Conservation (phyloP, 2,329 filamentous ascomycete genomes). For the Stemphylium vesicarium region DNA sequence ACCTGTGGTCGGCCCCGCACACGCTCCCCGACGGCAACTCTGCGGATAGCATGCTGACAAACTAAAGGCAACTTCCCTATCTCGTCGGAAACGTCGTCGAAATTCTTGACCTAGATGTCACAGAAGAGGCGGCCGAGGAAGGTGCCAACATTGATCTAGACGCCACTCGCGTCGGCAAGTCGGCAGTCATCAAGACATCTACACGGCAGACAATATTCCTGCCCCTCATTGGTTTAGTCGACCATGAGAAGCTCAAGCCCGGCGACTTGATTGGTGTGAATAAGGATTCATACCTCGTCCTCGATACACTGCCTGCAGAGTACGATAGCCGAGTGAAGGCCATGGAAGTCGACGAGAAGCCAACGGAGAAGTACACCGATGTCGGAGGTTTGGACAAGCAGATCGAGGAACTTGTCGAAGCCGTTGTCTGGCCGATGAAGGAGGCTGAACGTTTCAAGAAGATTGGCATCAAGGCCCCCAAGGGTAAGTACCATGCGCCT, state of each 20-base stretch:
- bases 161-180: slow-evolving; percentile 95
- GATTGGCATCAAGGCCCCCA: slow-evolving; percentile 99
- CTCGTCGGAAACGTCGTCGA: slow-evolving; percentile 98
- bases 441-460: slow-evolving; percentile 99
- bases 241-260: slow-evolving; percentile 92
- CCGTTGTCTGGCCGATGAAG: slow-evolving; percentile 99
- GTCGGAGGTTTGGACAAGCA: slow-evolving; percentile 98
- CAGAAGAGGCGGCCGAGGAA: slow-evolving; percentile 93
- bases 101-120: slow-evolving; percentile 93
- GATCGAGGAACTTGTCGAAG: slow-evolving; percentile 97
- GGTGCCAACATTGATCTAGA: slow-evolving; percentile 98
- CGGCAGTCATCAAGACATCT: slow-evolving; percentile 98
- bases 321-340: slow-evolving; percentile 99
- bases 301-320: slow-evolving; percentile 95
- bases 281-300: slow-evolving; percentile 96
- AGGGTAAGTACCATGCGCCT: slow-evolving; percentile 67
- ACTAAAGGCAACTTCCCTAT: slow-evolving; percentile 86
- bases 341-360: slow-evolving; percentile 99
- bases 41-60: slow-evolving; percentile 6
- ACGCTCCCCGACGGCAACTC: neutral
- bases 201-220: slow-evolving; percentile 98
- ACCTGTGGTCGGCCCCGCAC: slow-evolving; percentile 1
- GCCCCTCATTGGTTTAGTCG: slow-evolving; percentile 93
- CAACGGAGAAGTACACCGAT: slow-evolving; percentile 97
- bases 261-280: slow-evolving; percentile 97